Evolutionary conservation across 2,329 filamentous ascomycete genomes (phyloP).

Genomic region (Trichoderma harzianum): DNA sequence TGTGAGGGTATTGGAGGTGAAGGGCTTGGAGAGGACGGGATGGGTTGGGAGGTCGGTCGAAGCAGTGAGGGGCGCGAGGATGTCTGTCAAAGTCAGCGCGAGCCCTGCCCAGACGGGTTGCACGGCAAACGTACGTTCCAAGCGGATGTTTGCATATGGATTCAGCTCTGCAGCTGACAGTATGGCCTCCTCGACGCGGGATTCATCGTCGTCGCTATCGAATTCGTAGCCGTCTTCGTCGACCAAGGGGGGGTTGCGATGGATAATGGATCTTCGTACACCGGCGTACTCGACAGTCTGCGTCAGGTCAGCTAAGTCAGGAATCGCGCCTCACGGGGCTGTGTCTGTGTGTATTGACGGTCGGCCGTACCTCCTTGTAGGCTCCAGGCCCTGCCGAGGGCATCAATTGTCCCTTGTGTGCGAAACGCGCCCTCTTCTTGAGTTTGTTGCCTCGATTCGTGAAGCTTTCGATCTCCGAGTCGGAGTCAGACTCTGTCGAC

Average conservation of each 20-base stretch:
- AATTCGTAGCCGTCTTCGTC: constrained; percentile 78
- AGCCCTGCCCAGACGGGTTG: background rate
- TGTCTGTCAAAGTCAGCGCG: constrained; percentile 47
- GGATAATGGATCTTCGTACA: constrained; percentile 68
- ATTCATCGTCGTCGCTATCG: constrained; percentile 69
- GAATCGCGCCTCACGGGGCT: constrained; percentile 16
- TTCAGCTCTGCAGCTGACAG: constrained; percentile 66
- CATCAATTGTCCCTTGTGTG: constrained; percentile 66
- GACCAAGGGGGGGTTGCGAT: constrained; percentile 66
- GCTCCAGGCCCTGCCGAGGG: constrained; percentile 62
- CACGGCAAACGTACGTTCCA: constrained; percentile 58
- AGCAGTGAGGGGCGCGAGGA: constrained; percentile 72
- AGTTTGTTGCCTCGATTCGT: constrained; percentile 78
- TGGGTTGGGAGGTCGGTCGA: constrained; percentile 72
- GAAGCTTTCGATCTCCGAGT: constrained; percentile 65
- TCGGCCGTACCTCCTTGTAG: constrained; percentile 63
- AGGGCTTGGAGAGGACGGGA: constrained; percentile 70
- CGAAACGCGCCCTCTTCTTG: constrained; percentile 69
- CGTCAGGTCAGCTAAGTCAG: constrained; percentile 24
- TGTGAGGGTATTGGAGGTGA: constrained; percentile 68
- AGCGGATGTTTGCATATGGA: constrained; percentile 67
- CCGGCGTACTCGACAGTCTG: constrained; percentile 73
- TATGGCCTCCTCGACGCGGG: constrained; percentile 57
- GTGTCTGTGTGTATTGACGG: background rate
- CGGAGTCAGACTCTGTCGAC: constrained; percentile 69